These are phyloP conservation scores for Mercurialis annua DNA, from an alignment of 345 rosid genomes.

Conservation along the genomic window DNA sequence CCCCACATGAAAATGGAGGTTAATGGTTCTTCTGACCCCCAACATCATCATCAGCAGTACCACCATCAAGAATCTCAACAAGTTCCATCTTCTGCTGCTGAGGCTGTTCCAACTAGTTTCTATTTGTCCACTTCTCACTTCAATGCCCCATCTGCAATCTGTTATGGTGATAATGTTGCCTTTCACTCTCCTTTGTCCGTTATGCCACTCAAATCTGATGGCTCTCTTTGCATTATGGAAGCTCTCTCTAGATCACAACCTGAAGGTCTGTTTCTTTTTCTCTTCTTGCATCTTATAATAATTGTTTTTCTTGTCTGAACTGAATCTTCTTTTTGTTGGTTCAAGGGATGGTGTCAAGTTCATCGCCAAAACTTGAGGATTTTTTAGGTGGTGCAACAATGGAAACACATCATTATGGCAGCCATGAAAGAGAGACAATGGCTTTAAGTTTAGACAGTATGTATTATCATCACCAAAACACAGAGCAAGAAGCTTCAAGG, in stretches of 20 bases:
- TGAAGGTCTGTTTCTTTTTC: slow-evolving; percentile 36
- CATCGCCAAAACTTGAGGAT: slow-evolving; percentile 73
- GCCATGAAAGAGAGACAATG: slow-evolving; percentile 42
- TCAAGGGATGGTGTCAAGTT: slow-evolving; percentile 41
- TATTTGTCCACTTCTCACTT: too few species aligned
- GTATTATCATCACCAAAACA: slow-evolving; percentile 33
- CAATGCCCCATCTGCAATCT: slow-evolving; percentile 10
- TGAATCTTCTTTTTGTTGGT: background rate
- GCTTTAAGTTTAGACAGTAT: slow-evolving; percentile 47
- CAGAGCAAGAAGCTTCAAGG: slow-evolving; percentile 26
- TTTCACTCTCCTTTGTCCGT: slow-evolving; percentile 55
- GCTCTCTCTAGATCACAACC: slow-evolving; percentile 63
- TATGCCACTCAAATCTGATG: slow-evolving; percentile 82
- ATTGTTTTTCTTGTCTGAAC: background rate
- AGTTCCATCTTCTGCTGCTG: slow-evolving; percentile 12
- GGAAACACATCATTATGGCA: slow-evolving; percentile 38
- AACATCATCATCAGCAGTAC: slow-evolving; percentile 31
- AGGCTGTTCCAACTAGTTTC: slow-evolving; percentile 12
- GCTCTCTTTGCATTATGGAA: slow-evolving; percentile 74
- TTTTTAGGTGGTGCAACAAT: slow-evolving; percentile 61
- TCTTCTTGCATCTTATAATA: background rate
- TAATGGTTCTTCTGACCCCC: slow-evolving; percentile 28
- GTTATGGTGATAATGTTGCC: slow-evolving; percentile 40
- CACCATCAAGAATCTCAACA: slow-evolving; percentile 19
- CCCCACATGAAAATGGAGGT: slow-evolving; percentile 73